These are phyloP conservation scores for Botrytis aclada DNA, from an alignment of 2,329 filamentous ascomycete species.

Conservation along the genomic window DNA sequence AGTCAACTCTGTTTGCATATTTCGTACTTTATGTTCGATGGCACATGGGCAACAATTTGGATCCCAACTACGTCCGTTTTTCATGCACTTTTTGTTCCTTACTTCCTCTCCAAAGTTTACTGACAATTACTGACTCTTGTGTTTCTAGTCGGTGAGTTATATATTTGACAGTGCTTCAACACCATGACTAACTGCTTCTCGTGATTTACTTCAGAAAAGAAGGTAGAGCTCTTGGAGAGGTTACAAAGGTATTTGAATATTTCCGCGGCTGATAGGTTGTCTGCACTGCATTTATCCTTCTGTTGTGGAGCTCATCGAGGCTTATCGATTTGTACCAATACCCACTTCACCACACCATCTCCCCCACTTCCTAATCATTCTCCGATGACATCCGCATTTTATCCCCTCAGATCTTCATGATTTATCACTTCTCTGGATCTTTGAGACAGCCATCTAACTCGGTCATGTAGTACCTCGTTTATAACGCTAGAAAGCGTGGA, in stretches of 20 bases:
- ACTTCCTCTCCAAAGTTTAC: background rate
- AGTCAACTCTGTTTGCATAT: background rate
- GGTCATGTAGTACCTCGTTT: constrained; percentile 48
- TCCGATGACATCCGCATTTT: constrained; percentile 24
- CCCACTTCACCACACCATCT: constrained; percentile 53
- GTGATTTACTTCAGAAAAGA: constrained; percentile 99
- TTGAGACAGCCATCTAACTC: constrained; percentile 26
- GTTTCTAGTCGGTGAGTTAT: constrained; percentile 16
- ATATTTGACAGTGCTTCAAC: background rate
- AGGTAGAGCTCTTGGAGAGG: constrained; percentile 88
- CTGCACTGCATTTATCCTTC: constrained; percentile 20
- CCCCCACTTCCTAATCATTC: constrained; percentile 57
- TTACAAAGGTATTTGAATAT: constrained; percentile 44
- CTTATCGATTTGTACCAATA: constrained; percentile 51
- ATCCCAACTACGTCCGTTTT: constrained; percentile 53
- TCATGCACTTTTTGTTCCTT: constrained; percentile 57
- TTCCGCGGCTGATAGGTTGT: constrained; percentile 8
- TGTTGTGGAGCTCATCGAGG: constrained; percentile 14
- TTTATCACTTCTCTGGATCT: constrained; percentile 16
- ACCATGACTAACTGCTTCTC: constrained; percentile 1
- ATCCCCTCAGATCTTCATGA: constrained; percentile 18
- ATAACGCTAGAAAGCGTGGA: constrained; percentile 79
- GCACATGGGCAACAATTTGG: background rate
- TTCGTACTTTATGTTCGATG: constrained; percentile 10
- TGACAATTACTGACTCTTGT: constrained; percentile 4